These are phyloP conservation scores for Akanthomyces uredinophilus DNA, from an alignment of 2,329 filamentous ascomycete species.

Conservation along the genomic window DNA sequence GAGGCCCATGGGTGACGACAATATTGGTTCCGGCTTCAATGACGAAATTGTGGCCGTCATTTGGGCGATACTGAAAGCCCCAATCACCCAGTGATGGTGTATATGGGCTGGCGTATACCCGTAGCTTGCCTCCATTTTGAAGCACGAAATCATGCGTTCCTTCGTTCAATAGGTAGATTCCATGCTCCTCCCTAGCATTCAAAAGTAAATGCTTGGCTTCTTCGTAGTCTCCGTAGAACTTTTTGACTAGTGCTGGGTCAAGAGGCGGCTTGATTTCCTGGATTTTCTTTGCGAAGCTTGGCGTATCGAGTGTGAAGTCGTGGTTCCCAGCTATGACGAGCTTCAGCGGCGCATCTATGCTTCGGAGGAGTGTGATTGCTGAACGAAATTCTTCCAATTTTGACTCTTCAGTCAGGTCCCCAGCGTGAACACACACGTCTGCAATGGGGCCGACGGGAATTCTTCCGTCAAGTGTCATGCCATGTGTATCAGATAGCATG, in stretches of 20 bases:
- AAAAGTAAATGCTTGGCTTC: constrained; percentile 27
- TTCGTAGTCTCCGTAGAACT: constrained; percentile 33
- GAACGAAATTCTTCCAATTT: constrained; percentile 34
- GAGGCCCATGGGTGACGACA: constrained; percentile 32
- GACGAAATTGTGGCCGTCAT: constrained; percentile 21
- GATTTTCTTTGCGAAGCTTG: constrained; percentile 29
- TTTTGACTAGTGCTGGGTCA: constrained; percentile 15
- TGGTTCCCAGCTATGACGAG: constrained; percentile 48
- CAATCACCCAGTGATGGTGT: constrained; percentile 36
- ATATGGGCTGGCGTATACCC: constrained; percentile 41
- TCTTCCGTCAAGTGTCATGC: constrained; percentile 5
- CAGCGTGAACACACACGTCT: constrained; percentile 46
- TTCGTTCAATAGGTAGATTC: constrained; percentile 37
- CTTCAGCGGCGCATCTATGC: constrained; percentile 40
- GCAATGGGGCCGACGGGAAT: neutral
- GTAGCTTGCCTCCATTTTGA: constrained; percentile 35
- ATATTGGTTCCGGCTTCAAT: constrained; percentile 26
- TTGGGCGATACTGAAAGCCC: constrained; percentile 40
- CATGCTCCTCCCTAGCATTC: constrained; percentile 23
- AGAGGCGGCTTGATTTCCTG: constrained; percentile 13
- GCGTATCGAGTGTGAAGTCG: constrained; percentile 39
- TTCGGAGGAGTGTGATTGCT: constrained; percentile 33
- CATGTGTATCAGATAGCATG: constrained; percentile 24
- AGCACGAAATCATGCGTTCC: constrained; percentile 36
- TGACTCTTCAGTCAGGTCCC: constrained; percentile 43